A percentile compares a stretch with the other conserved stretches of the same genome.
These are phyloP conservation scores for Geosmithia morbida DNA, from an alignment of 2,329 filamentous ascomycete genomes.

Conservation along the genomic window DNA sequence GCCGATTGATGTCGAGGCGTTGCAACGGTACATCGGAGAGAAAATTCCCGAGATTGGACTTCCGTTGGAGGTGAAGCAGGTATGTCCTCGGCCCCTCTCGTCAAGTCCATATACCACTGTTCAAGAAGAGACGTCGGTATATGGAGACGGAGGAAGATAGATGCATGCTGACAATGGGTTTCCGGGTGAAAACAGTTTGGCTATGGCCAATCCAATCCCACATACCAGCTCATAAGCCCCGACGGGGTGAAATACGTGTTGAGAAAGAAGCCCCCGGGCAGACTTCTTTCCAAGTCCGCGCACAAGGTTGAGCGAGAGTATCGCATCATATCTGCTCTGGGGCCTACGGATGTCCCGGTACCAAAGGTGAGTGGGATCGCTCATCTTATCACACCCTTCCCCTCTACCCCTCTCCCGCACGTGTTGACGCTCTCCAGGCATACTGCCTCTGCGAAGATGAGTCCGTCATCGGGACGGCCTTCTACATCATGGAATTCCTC, in stretches of 20 bases:
- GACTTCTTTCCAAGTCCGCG: slow-evolving; percentile 71
- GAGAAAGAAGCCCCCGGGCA: slow-evolving; percentile 83
- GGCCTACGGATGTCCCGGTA: slow-evolving; percentile 60
- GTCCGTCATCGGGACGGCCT: slow-evolving; percentile 65
- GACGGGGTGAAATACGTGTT: slow-evolving; percentile 39
- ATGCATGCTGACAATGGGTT: too few species aligned
- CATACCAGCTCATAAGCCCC: slow-evolving; percentile 1
- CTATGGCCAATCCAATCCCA: slow-evolving; percentile 3
- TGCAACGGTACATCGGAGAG: background rate
- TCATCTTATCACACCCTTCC: background rate
- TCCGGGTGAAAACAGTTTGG: background rate
- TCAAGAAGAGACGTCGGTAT: background rate
- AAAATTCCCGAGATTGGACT: background rate
- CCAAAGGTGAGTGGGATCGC: slow-evolving; percentile 28
- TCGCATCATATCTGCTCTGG: slow-evolving; percentile 65
- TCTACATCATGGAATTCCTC: slow-evolving; percentile 87
- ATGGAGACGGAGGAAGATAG: background rate
- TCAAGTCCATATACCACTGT: background rate
- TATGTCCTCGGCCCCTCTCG: background rate
- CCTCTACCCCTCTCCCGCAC: background rate
- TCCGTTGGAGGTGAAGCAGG: slow-evolving; percentile 2
- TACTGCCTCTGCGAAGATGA: slow-evolving; percentile 69
- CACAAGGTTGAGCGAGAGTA: slow-evolving; percentile 88
- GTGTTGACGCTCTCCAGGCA: slow-evolving; percentile 17
- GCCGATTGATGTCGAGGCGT: background rate